A percentile compares a stretch with the other conserved stretches of the same genome.
Conservation (phyloP, 2,329 filamentous ascomycete species). For the Chalara sp. region DNA sequence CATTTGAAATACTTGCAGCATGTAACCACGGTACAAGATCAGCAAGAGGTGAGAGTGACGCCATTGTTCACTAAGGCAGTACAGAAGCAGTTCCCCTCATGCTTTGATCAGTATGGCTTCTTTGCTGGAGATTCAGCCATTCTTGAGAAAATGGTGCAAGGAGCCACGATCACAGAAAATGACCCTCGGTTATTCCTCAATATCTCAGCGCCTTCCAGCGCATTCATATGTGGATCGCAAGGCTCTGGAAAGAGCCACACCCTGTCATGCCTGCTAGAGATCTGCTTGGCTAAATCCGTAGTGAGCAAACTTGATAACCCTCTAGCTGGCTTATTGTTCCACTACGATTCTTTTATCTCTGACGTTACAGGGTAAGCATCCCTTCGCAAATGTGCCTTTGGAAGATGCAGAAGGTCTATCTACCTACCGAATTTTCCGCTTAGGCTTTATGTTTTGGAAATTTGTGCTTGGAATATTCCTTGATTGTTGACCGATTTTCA, state of each 20-base stretch:
- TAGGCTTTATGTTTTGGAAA: too few relatives aligned
- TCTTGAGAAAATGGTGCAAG: not conserved
- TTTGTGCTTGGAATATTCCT: too few relatives aligned
- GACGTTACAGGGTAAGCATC: constrained; percentile 15
- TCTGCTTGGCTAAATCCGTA: constrained; percentile 31
- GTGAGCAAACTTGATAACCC: constrained; percentile 39
- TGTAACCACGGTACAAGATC: not conserved
- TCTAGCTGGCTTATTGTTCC: constrained; percentile 47
- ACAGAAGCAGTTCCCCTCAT: not conserved
- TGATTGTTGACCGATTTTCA: too few relatives aligned
- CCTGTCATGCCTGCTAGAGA: constrained; percentile 48
- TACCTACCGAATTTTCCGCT: too few relatives aligned
- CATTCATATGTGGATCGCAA: constrained; percentile 58
- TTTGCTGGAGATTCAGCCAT: not conserved
- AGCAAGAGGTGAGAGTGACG: not conserved
- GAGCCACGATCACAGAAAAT: not conserved
- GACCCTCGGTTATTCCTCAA: constrained; percentile 40
- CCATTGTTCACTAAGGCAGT: not conserved
- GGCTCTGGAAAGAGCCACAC: constrained; percentile 58
- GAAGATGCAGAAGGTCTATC: too few relatives aligned
- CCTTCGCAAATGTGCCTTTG: too few relatives aligned
- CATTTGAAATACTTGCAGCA: not conserved
- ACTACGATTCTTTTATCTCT: constrained; percentile 43
- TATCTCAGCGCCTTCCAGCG: constrained; percentile 47
- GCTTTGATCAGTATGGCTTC: not conserved